Percentiles rank a stretch among this genome's conserved stretches.
Conservation (phyloP, 2,329 filamentous ascomycete genomes). For the Pyrenophora graminea region DNA sequence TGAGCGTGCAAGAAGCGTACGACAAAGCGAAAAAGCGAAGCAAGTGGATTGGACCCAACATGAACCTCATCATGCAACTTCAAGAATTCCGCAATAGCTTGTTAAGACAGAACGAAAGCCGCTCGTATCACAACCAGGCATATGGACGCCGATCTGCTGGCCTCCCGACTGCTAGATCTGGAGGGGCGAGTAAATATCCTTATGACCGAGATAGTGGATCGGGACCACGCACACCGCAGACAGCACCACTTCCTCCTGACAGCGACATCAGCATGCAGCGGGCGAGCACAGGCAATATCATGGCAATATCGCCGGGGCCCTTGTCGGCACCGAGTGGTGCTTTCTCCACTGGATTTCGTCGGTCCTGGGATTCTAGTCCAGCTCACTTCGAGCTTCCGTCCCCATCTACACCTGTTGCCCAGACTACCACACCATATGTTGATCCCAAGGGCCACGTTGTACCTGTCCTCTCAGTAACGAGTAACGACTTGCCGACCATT, state of each 20-base stretch:
- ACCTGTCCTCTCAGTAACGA: slow-evolving; percentile 42
- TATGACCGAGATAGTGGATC: slow-evolving; percentile 38
- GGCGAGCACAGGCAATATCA: slow-evolving; percentile 49
- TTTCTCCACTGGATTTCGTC: slow-evolving; percentile 44
- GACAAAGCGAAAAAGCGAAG: slow-evolving; percentile 79
- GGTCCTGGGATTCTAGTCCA: slow-evolving; percentile 48
- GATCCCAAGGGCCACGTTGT: slow-evolving; percentile 45
- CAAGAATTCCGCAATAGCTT: slow-evolving; percentile 71
- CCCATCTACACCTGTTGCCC: slow-evolving; percentile 36
- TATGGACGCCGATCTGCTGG: slow-evolving; percentile 43
- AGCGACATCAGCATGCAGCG: slow-evolving; percentile 55
- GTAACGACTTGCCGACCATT: slow-evolving; percentile 23
- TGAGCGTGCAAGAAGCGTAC: slow-evolving; percentile 83
- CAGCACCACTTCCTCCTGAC: slow-evolving; percentile 49
- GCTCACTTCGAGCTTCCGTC: slow-evolving; percentile 40
- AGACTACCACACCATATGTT: slow-evolving; percentile 39
- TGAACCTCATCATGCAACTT: slow-evolving; percentile 88
- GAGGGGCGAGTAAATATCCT: slow-evolving; percentile 35
- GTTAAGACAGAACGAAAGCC: slow-evolving; percentile 41
- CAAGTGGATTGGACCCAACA: slow-evolving; percentile 87
- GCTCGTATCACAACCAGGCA: slow-evolving; percentile 37
- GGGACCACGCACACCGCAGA: slow-evolving; percentile 44
- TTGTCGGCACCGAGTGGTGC: slow-evolving; percentile 46
- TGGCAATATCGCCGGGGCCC: slow-evolving; percentile 49
- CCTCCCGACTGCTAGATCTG: slow-evolving; percentile 30